Percentiles rank a stretch among this genome's conserved stretches.
phyloP scores from a whole-genome alignment of 129 eudicot species.

The Ambrosia trifida region DNA sequence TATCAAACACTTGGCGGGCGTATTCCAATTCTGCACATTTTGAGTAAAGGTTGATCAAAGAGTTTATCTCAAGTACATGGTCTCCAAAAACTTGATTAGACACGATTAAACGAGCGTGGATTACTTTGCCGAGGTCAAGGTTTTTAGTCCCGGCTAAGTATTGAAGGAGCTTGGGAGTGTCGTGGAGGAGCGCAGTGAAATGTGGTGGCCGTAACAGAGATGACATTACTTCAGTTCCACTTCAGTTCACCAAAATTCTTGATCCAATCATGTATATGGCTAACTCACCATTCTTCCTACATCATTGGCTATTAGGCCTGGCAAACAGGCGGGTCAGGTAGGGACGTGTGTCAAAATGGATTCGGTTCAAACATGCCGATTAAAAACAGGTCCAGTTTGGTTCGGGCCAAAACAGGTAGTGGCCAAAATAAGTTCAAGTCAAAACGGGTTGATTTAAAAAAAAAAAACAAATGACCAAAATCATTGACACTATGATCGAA shows the following conservation, averaged over 20 bases:
- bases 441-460: too few species aligned
- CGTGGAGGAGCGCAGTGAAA: background rate
- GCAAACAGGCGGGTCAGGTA: too few species aligned
- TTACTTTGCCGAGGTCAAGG: conserved; percentile 33
- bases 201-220: background rate
- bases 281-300: too few species aligned
- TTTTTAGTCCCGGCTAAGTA: conserved; percentile 36
- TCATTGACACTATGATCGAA: too few species aligned
- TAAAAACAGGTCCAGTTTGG: too few species aligned
- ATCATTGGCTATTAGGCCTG: too few species aligned
- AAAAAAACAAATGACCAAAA: too few species aligned
- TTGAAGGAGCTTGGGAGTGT: conserved; percentile 33
- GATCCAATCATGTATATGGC: too few species aligned
- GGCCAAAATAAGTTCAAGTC: too few species aligned
- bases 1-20: conserved; percentile 26
- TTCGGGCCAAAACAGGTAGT: too few species aligned
- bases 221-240: background rate
- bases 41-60: conserved; percentile 49
- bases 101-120: conserved; percentile 53
- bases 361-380: too few species aligned
- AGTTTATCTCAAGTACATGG: conserved; percentile 40
- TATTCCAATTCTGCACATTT: conserved; percentile 40
- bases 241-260: background rate
- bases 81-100: conserved; percentile 37
- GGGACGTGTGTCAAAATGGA: too few species aligned